phyloP scores from a whole-genome alignment of 495 filamentous ascomycete genomes.

The Penicillium argentinense region DNA sequence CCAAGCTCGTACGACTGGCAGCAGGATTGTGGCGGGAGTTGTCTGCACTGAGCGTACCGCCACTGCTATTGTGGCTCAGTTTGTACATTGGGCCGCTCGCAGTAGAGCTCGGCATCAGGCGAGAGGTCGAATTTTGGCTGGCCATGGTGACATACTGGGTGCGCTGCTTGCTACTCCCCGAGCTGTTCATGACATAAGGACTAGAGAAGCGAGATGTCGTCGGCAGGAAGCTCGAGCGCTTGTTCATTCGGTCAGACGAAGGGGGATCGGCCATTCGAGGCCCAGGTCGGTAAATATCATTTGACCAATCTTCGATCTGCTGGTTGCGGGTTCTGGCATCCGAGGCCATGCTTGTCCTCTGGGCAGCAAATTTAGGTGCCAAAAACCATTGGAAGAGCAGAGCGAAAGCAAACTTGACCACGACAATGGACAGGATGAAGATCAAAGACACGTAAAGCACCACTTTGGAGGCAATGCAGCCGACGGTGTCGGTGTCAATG shows the following conservation, averaged over 20 bases:
- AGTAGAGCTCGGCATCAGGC: conserved; percentile 63
- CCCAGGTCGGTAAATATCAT: conserved; percentile 92
- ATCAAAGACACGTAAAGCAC: conserved; percentile 93
- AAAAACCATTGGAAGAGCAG: conserved; percentile 95
- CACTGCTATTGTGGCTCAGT: conserved; percentile 66
- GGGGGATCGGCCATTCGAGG: conserved; percentile 72
- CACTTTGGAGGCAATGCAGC: conserved; percentile 96
- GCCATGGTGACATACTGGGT: conserved; percentile 88
- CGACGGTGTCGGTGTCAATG: conserved; percentile 93
- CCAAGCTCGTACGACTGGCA: conserved; percentile 55
- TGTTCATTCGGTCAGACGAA: conserved; percentile 67
- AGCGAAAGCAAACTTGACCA: conserved; percentile 85
- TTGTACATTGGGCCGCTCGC: conserved; percentile 61
- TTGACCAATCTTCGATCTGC: conserved; percentile 97
- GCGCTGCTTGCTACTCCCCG: conserved; percentile 46
- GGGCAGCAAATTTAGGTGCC: conserved; percentile 74
- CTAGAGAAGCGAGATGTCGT: conserved; percentile 92
- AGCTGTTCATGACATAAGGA: conserved; percentile 73
- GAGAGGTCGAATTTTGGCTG: conserved; percentile 79
- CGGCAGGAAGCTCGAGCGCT: conserved; percentile 78
- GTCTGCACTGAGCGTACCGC: conserved; percentile 51
- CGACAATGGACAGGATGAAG: conserved; percentile 89
- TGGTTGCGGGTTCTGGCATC: conserved; percentile 78
- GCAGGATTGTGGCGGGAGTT: conserved; percentile 35
- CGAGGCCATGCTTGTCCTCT: conserved; percentile 66